Conservation (phyloP, 257 asterid species). For the Plectranthus barbatus region DNA sequence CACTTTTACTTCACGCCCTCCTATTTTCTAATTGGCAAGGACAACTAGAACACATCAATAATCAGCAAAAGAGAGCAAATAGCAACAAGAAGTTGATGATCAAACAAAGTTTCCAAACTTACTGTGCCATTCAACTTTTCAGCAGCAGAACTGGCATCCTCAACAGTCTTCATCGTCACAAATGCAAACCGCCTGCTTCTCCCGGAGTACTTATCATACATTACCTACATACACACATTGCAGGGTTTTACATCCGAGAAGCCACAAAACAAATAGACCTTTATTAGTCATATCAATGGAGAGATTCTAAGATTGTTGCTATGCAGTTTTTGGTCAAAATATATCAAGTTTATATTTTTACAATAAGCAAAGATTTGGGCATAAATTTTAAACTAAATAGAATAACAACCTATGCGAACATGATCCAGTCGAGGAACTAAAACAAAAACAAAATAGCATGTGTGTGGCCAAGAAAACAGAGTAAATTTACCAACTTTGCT, state of each 20-base stretch:
- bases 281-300: neutral
- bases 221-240: constrained; percentile 42
- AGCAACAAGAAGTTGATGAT: neutral
- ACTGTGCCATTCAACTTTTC: constrained; percentile 86
- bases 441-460: neutral
- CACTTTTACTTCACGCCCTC: constrained; percentile 81
- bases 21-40: constrained; percentile 46
- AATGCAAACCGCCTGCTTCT: constrained; percentile 90
- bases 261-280: neutral
- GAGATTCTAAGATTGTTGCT: neutral
- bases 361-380: neutral
- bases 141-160: constrained; percentile 65
- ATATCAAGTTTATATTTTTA: neutral
- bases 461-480: neutral
- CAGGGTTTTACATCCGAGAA: neutral
- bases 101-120: constrained; percentile 13
- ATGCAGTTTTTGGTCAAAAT: neutral
- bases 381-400: neutral
- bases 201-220: constrained; percentile 85
- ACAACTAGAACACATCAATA: neutral
- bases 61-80: neutral
- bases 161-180: constrained; percentile 72
- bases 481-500: neutral
- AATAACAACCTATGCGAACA: neutral
- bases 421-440: neutral